Conservation (phyloP, 2,329 filamentous ascomycete species). For the Dactylellina sp. region DNA sequence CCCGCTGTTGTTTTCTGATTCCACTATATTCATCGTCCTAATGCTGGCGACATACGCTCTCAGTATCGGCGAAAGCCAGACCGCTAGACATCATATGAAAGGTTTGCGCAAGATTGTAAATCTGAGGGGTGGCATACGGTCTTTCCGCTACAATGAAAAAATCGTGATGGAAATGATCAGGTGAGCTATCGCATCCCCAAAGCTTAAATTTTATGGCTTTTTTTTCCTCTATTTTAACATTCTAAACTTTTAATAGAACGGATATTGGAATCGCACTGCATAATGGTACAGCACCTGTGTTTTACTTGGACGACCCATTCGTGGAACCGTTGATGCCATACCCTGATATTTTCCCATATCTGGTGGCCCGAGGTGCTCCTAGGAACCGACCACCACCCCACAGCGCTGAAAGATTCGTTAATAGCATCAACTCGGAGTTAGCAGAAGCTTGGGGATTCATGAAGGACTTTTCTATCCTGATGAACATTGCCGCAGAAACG, state of each 20-base stretch:
- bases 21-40: slow-evolving; percentile 62
- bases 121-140: slow-evolving; percentile 63
- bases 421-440: slow-evolving; percentile 58
- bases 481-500: slow-evolving; percentile 60
- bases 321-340: slow-evolving; percentile 59
- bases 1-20: slow-evolving; percentile 60
- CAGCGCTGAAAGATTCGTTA: slow-evolving; percentile 38
- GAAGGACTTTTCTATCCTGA: slow-evolving; percentile 60
- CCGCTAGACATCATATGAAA: slow-evolving; percentile 62
- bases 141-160: slow-evolving; percentile 62
- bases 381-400: background rate
- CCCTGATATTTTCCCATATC: slow-evolving; percentile 57
- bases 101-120: slow-evolving; percentile 64
- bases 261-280: slow-evolving; percentile 61
- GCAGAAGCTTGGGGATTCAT: slow-evolving; percentile 60
- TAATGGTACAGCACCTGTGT: slow-evolving; percentile 58
- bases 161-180: slow-evolving; percentile 63
- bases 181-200: slow-evolving; percentile 56
- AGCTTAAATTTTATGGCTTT: background rate
- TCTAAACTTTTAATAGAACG: background rate
- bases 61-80: slow-evolving; percentile 60
- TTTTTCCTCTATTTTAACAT: background rate
- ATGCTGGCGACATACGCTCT: slow-evolving; percentile 62
- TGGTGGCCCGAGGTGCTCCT: slow-evolving; percentile 3
- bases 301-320: slow-evolving; percentile 59